phyloP scores from a whole-genome alignment of 2,329 filamentous ascomycete species.

The Berkeleyomyces basicola region DNA sequence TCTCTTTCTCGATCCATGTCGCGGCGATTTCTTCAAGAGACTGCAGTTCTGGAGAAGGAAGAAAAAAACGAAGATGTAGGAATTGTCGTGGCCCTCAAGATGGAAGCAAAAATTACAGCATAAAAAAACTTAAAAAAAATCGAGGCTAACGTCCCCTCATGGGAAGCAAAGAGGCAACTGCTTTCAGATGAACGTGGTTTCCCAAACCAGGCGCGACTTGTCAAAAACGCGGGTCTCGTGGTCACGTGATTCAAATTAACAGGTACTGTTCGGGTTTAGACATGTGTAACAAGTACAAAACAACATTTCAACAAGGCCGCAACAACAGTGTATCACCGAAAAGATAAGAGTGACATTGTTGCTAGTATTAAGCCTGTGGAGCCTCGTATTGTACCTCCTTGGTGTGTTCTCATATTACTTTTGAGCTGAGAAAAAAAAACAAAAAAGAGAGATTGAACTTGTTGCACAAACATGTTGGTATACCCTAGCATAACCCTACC shows the following conservation, averaged over 20 bases:
- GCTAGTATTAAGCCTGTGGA: no score
- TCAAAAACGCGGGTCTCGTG: constrained; percentile 6
- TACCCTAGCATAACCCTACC: background rate
- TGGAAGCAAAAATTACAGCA: background rate
- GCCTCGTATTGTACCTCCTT: no score
- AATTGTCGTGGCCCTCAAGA: background rate
- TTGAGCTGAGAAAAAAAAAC: background rate
- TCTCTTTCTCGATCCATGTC: constrained; percentile 16
- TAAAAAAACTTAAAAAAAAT: background rate
- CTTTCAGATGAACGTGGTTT: background rate
- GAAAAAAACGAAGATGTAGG: background rate
- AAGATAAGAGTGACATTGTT: background rate
- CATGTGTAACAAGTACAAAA: background rate
- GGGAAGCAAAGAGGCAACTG: background rate
- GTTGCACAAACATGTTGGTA: background rate
- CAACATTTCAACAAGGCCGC: background rate
- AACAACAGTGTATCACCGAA: background rate
- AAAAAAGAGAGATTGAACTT: background rate
- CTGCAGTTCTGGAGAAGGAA: no score
- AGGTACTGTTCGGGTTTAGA: background rate
- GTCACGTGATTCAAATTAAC: constrained; percentile 7
- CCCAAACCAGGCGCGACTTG: background rate
- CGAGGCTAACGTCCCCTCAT: background rate
- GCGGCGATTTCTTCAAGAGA: background rate
- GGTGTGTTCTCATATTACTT: no score